These are phyloP conservation scores for Trapa bicornis DNA, from an alignment of 345 rosid genomes.

Conservation along the genomic window DNA sequence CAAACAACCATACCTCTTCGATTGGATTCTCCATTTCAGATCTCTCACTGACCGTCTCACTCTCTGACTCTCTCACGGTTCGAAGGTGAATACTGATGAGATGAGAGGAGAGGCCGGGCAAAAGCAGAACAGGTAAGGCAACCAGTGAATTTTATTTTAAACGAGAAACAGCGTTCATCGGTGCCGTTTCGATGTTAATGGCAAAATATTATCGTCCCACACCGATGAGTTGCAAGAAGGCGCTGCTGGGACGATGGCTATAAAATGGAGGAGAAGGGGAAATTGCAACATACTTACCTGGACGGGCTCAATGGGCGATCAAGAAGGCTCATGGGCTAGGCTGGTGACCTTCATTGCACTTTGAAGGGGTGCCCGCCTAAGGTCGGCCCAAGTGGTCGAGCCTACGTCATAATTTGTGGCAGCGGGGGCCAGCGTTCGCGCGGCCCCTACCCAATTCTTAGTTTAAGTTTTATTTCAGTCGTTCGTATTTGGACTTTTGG, in stretches of 20 bases:
- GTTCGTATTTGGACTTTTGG: too few relatives aligned
- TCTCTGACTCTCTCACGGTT: neutral
- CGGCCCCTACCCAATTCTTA: neutral
- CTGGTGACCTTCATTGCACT: constrained; percentile 1
- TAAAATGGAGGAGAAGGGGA: neutral
- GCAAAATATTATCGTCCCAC: neutral
- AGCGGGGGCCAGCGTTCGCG: constrained; percentile 6
- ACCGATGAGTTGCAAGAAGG: neutral
- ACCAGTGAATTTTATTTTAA: too few relatives aligned
- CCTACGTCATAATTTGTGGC: constrained; percentile 5
- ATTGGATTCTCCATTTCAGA: constrained; percentile 30
- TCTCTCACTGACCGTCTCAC: neutral
- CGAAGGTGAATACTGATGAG: neutral
- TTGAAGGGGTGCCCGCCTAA: constrained; percentile 1
- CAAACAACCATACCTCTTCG: constrained; percentile 23
- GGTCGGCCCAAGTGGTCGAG: constrained; percentile 5
- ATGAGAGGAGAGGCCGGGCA: too few relatives aligned
- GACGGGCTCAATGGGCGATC: constrained; percentile 4
- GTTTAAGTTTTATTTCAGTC: too few relatives aligned
- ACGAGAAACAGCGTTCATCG: too few relatives aligned
- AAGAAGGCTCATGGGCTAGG: constrained; percentile 5
- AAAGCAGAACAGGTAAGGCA: too few relatives aligned
- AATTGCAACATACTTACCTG: neutral
- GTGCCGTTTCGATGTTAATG: too few relatives aligned
- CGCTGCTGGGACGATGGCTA: neutral